Conservation (phyloP, 1,284 basidiomycete species). For the Xerocomus nothofagi region DNA sequence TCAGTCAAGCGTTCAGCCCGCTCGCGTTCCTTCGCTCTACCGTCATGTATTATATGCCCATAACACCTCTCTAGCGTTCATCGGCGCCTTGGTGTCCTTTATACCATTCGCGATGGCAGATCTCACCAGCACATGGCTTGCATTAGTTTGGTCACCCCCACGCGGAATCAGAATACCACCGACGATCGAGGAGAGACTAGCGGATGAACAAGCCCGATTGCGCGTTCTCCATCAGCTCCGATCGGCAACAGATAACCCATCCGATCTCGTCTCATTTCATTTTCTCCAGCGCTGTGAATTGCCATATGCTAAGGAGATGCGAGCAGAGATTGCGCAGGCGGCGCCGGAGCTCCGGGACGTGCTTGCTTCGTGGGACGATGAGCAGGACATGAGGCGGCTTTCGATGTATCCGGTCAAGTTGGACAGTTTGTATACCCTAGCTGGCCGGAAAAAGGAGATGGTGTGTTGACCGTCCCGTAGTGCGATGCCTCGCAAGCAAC, state of each 20-base stretch:
- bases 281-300: constrained; percentile 39
- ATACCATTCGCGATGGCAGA: constrained; percentile 48
- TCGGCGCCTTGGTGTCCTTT: constrained; percentile 40
- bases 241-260: constrained; percentile 34
- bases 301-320: constrained; percentile 37
- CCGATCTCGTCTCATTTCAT: constrained; percentile 41
- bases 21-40: constrained; percentile 43
- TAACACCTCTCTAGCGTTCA: constrained; percentile 46
- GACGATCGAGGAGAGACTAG: constrained; percentile 33
- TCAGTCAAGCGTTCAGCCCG: constrained; percentile 24
- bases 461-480: neutral
- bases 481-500: neutral
- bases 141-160: constrained; percentile 36
- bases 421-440: constrained; percentile 31
- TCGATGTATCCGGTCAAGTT: constrained; percentile 42
- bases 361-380: constrained; percentile 43
- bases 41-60: constrained; percentile 45
- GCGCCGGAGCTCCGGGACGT: constrained; percentile 33
- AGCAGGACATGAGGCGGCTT: constrained; percentile 35
- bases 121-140: constrained; percentile 44
- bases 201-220: constrained; percentile 38
- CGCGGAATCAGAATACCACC: constrained; percentile 32
- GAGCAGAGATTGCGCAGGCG: constrained; percentile 35
- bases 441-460: neutral
- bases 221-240: constrained; percentile 28